Base-by-base conservation (phyloP, 768 basidiomycete species). In the Mycena galopus region DNA sequence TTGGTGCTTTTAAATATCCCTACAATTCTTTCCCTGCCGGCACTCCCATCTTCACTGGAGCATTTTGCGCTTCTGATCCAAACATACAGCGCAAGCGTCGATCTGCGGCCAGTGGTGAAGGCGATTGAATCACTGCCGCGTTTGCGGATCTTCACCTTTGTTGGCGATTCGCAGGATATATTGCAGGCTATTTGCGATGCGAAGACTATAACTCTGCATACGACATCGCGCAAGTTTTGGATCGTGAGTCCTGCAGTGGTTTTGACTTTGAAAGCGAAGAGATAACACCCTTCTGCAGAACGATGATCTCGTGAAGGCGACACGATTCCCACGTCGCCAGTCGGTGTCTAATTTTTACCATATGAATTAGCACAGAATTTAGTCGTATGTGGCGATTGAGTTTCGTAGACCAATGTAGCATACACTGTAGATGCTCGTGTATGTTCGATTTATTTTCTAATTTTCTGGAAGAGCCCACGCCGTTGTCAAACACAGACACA, bases 31-130 rank as follows among this genome's bases (percentile, higher is more conserved):
- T 77, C 79, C 0, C 78, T 87, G 23, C 74, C 75, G 23, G 79
- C 66, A 11, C 69, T 88, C 10, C 83, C 87, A 7, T 66, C 67
- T 12, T 79, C 83, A 2, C 75, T 88, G 35, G 81, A 86, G 64
- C 86, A 87, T 67, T 70, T 88, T 5, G 78, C 78, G 35, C 81
- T 86, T 70, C 76, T 84, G 37, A 83, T 83, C 30, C 73, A 72
- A 39, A 72, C 76, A 27, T 75, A 78, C 58, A 71, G 75, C 2
- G 73, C 72, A 10, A 72, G 78, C 39, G 61, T 71, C 14, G 77
- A 80, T 42, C 70, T 85, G 27, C 50, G 33, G 19, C 77, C 79
- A 2, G 58, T 86, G 17, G 77, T 86, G 5, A 60, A 76, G 1
- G 81, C 81, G 2, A 70, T 87, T 25, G 72, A 79, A 9, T 65